Evolutionary conservation across 75 land plant species (phyloP), one percentile per base, ranked within the genome.

Genomic region (Cryptomeria japonica): DNA sequence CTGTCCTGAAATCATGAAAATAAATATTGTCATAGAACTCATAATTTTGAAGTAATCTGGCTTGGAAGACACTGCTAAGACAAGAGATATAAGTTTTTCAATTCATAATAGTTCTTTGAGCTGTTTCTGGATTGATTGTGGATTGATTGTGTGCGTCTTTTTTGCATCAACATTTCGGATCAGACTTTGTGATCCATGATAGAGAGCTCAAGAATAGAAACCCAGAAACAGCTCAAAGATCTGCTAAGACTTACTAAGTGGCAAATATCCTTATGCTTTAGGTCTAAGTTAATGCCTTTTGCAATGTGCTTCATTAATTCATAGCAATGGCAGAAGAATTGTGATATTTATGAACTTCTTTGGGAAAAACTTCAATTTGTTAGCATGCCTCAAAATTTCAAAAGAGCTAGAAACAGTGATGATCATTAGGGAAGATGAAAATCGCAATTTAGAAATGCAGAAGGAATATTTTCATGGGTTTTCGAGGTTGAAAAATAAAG

Each of bases 1-100:
- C 90, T 72, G 86, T 39, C 76, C 93, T 91, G 91, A 47, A 85
- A 85, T 22, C 10, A 34, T 51, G 75, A 32, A 51, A 31, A 37
- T 36, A 49, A n/a, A 58, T 18, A 15, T 19, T 58, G 61, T 58
- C 25, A 19, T 19, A 58, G 22, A 56, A 19, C 64, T 25, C 64
- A 58, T 18, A 19, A 18, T 58, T 58, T 58, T 58, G 64, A 58
- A 58, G 19, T 58, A 58, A 58, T 58, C 19, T 58, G 58, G 22
- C 5, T 16, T 55, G 19, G 58, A 19, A 58, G 64, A 19, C 64
- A 19, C 64, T 58, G 64, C 16, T 58, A 58, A 51, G 55, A 51
- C 55, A n/a, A n/a, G n/a, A n/a, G n/a, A n/a, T n/a, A n/a, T n/a
- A n/a, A n/a, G n/a, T n/a, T n/a, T n/a, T n/a, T n/a, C n/a, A n/a